Evolutionary conservation across 139 green algal species (phyloP), one percentile per base, ranked within the genome.

Genomic region (Auxenochlorella pyrenoidosa): DNA sequence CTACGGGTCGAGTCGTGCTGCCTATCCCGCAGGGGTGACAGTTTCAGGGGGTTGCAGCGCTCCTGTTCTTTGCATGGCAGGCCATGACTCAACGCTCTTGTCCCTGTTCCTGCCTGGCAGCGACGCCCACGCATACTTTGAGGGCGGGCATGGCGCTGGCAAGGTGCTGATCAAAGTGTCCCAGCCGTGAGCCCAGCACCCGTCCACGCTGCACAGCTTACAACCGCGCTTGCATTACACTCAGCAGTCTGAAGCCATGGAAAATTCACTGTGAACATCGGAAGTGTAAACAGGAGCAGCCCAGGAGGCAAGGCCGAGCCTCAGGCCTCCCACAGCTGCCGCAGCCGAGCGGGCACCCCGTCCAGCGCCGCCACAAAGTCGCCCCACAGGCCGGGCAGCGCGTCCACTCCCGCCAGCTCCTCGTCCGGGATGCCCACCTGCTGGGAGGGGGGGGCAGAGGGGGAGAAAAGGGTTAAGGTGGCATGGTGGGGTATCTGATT

Each of bases 331-430:
- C n/a, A 63, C 5, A 85, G 59, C 28, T 41, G 41, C 36, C 63
- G 80, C 24, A 85, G 80, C 13, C 80, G 40, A 16, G 80, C 59
- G 19, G 80, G 80, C 80, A 85, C 63, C 3, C 21, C 63, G 4
- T 85, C 80, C 63, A 85, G 32, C 26, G 80, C 80, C 41, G 30
- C 38, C 28, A 34, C 63, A 72, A 77, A 85, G 28, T 75, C 63
- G 12, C 19, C 63, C 80, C 80, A 85, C 60, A 65, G 63, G 0
- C 21, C 63, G 2, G 60, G 63, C 80, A 85, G 60, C 22, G 21
- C 34, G 10, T 86, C 66, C 28, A 86, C 44, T 5, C n/a, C 28
- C 22, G 65, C 82, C 10, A 86, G 66, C 66, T 86, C 82, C 13
- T 59, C 75, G 30, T 81, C 75, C 12, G 75, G 32, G 16, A 81